Conservation (phyloP, 2,329 filamentous ascomycete species). For the Epichloe sibirici region DNA sequence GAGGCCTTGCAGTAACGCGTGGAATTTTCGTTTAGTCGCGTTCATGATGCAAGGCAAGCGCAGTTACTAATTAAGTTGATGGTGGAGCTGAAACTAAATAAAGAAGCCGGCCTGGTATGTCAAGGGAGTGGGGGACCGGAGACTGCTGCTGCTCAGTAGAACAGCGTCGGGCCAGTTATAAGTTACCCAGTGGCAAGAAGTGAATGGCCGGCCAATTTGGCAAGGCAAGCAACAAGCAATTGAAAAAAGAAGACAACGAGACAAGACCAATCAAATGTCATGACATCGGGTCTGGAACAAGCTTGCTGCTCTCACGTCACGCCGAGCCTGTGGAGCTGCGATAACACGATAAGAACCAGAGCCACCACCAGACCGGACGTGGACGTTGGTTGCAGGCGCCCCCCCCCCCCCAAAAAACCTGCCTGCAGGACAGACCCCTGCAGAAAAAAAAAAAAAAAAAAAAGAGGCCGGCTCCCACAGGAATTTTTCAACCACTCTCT, state of each 20-base stretch:
- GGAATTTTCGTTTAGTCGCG: conserved; percentile 75
- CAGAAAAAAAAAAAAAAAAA: conserved; percentile 1
- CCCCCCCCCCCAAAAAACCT: background rate
- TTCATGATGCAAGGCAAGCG: conserved; percentile 38
- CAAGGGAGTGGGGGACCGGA: conserved; percentile 1
- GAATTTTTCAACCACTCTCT: conserved; percentile 5
- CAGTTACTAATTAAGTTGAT: background rate
- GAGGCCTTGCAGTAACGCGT: conserved; percentile 57
- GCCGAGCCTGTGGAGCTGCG: background rate
- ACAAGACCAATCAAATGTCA: too few relatives aligned
- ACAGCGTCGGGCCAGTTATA: too few relatives aligned
- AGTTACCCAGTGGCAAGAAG: too few relatives aligned
- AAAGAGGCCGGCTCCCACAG: conserved; percentile 3
- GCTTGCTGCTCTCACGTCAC: too few relatives aligned
- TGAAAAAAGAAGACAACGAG: background rate
- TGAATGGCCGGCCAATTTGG: too few relatives aligned
- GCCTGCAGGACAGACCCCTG: conserved; percentile 2
- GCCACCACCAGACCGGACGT: too few relatives aligned
- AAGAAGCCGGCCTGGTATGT: background rate
- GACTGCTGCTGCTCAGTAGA: background rate
- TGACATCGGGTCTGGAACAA: too few relatives aligned
- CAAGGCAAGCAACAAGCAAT: background rate
- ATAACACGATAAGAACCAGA: conserved; percentile 9
- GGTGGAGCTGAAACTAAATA: background rate
- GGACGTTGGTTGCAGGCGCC: background rate